phyloP scores from a whole-genome alignment of 805 yeast species.

The Yarrowia bubula region DNA sequence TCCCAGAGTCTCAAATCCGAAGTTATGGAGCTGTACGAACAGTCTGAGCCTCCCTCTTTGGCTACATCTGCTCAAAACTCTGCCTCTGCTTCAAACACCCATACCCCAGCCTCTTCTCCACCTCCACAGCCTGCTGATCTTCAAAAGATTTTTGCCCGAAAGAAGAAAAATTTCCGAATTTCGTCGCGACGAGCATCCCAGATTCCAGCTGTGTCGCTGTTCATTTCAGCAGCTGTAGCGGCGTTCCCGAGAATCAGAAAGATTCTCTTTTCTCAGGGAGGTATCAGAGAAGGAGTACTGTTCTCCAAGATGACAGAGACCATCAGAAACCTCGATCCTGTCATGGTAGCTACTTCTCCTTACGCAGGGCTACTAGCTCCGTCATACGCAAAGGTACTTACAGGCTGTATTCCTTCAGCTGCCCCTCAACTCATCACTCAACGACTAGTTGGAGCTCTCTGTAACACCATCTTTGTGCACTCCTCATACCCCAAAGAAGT shows the following conservation, averaged over 20 bases:
- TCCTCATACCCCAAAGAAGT: conserved; percentile 73
- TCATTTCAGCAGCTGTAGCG: conserved; percentile 61
- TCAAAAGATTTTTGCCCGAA: conserved; percentile 29
- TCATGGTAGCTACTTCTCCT: conserved; percentile 65
- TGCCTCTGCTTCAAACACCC: conserved; percentile 39
- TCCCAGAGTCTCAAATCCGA: conserved; percentile 31
- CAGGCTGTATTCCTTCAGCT: conserved; percentile 55
- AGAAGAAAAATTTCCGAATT: conserved; percentile 55
- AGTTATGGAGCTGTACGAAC: conserved; percentile 38
- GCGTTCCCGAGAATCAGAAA: conserved; percentile 59
- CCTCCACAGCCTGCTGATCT: conserved; percentile 25
- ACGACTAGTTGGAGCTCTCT: conserved; percentile 66
- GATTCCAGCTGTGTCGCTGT: conserved; percentile 65
- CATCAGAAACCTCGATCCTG: conserved; percentile 64
- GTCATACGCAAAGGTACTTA: conserved; percentile 53
- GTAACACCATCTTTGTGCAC: conserved; percentile 73
- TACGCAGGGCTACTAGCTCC: conserved; percentile 66
- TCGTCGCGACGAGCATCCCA: conserved; percentile 65
- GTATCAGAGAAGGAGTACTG: conserved; percentile 72
- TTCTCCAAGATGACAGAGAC: conserved; percentile 59
- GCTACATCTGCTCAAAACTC: conserved; percentile 20
- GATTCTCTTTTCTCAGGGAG: conserved; percentile 71
- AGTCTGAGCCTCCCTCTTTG: conserved; percentile 18
- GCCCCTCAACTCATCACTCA: conserved; percentile 58
- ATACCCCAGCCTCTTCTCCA: conserved; percentile 28